phyloP scores from a whole-genome alignment of 2,329 filamentous ascomycete species.

The Sclerotinia glacialis region DNA sequence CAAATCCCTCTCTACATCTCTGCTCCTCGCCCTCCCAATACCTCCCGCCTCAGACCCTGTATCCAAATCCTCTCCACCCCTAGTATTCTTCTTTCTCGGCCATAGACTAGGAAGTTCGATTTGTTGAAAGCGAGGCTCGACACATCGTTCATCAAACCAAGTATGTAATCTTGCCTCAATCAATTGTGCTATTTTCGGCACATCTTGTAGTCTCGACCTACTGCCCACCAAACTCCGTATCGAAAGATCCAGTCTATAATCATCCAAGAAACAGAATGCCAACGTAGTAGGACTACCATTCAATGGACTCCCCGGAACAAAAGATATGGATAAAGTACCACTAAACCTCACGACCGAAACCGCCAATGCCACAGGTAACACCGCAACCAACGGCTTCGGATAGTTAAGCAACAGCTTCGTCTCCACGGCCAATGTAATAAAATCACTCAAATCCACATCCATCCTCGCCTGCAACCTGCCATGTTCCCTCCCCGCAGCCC shows the following conservation, averaged over 20 bases:
- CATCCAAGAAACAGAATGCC: conserved; percentile 89
- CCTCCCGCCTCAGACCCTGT: conserved; percentile 41
- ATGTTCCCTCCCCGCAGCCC: conserved; percentile 50
- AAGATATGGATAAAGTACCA: conserved; percentile 88
- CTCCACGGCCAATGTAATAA: conserved; percentile 91
- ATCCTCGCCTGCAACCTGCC: conserved; percentile 86
- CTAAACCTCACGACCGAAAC: conserved; percentile 94
- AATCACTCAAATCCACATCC: conserved; percentile 95
- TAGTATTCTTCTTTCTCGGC: conserved; percentile 80
- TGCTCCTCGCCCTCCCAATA: conserved; percentile 53
- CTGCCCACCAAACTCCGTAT: conserved; percentile 77
- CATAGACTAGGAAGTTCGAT: conserved; percentile 79
- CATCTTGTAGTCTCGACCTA: conserved; percentile 76
- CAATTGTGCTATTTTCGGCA: conserved; percentile 83
- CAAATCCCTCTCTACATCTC: conserved; percentile 51
- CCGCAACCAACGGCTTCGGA: conserved; percentile 81
- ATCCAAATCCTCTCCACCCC: conserved; percentile 61
- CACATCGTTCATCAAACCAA: conserved; percentile 85
- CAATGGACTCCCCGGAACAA: conserved; percentile 71
- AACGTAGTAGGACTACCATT: conserved; percentile 79
- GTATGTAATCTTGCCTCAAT: conserved; percentile 76
- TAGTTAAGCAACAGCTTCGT: conserved; percentile 94
- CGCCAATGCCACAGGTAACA: conserved; percentile 85
- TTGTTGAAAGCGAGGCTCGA: conserved; percentile 83
- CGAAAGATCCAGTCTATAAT: conserved; percentile 80